Percentiles rank a stretch among this genome's conserved stretches.
These are phyloP conservation scores for Clonostachys sp. DNA, from an alignment of 2,329 filamentous ascomycete genomes.

Conservation along the genomic window DNA sequence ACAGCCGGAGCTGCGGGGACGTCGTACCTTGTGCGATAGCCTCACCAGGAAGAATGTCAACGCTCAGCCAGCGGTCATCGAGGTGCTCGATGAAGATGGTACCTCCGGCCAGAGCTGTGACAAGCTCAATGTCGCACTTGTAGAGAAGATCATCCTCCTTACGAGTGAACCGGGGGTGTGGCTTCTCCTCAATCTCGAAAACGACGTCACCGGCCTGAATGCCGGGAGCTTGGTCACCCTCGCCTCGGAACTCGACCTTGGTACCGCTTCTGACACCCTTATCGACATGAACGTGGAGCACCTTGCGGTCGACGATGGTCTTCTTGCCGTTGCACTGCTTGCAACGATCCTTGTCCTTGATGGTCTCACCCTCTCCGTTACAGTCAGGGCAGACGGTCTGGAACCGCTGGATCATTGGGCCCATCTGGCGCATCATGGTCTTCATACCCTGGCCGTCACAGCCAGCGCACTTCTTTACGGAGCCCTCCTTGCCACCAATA, in stretches of 20 bases:
- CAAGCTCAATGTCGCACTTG: constrained; percentile 90
- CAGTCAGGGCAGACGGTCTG: constrained; percentile 99
- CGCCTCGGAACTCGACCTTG: constrained; percentile 95
- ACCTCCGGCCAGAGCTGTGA: constrained; percentile 90
- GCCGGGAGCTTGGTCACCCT: constrained; percentile 93
- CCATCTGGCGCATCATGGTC: constrained; percentile 99
- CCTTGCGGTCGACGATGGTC: constrained; percentile 95
- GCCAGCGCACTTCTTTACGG: constrained; percentile 87
- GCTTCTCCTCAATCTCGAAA: constrained; percentile 99
- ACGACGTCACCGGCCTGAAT: constrained; percentile 93
- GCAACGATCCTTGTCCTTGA: constrained; percentile 96
- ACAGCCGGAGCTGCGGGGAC: constrained; percentile 5
- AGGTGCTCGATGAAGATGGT: constrained; percentile 92
- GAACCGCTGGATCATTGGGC: constrained; percentile 99
- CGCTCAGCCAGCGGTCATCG: constrained; percentile 92
- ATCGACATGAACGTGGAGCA: constrained; percentile 96
- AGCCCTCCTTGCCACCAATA: constrained; percentile 92
- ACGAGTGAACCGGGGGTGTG: constrained; percentile 90
- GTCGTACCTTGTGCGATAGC: constrained; percentile 83
- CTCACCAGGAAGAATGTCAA: constrained; percentile 91
- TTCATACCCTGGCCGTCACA: constrained; percentile 97
- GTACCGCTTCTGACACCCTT: constrained; percentile 88
- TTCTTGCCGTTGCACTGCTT: constrained; percentile 97
- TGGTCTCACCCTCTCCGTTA: constrained; percentile 93
- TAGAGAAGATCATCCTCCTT: constrained; percentile 96